Evolutionary conservation across 495 filamentous ascomycete species (phyloP).

Genomic region (Chaetomium tenue): DNA sequence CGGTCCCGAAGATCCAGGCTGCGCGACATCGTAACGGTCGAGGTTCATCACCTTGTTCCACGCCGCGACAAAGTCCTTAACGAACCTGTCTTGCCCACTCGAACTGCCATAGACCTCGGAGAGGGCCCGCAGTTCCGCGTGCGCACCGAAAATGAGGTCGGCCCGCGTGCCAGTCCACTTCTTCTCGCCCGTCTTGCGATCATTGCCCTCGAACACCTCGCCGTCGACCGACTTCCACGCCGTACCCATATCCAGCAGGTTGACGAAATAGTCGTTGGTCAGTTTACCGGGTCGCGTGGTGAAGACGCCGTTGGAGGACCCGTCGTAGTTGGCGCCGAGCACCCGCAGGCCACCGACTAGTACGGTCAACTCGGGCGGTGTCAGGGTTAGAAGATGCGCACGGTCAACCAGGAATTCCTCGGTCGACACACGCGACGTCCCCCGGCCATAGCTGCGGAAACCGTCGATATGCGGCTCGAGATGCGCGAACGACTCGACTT

Average conservation of each 20-base stretch:
- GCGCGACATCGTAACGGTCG: slow-evolving; percentile 60
- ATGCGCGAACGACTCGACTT: slow-evolving; percentile 58
- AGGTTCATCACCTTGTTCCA: slow-evolving; percentile 72
- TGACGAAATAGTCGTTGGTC: slow-evolving; percentile 74
- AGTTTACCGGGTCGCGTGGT: slow-evolving; percentile 62
- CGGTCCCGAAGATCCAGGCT: slow-evolving; percentile 3
- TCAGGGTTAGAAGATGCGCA: slow-evolving; percentile 64
- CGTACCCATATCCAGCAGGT: slow-evolving; percentile 65
- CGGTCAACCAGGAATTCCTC: slow-evolving; percentile 68
- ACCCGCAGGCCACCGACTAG: slow-evolving; percentile 65
- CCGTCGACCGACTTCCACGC: slow-evolving; percentile 55
- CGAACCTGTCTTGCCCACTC: slow-evolving; percentile 59
- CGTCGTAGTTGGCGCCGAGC: slow-evolving; percentile 65
- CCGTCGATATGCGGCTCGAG: slow-evolving; percentile 64
- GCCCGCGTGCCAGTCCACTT: slow-evolving; percentile 67
- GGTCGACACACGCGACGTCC: slow-evolving; percentile 54
- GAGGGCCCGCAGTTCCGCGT: slow-evolving; percentile 66
- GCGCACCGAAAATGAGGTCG: slow-evolving; percentile 68
- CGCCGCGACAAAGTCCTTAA: slow-evolving; percentile 65
- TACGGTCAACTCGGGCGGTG: slow-evolving; percentile 64
- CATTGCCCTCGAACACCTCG: slow-evolving; percentile 60
- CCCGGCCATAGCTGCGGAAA: slow-evolving; percentile 72
- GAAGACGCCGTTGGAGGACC: slow-evolving; percentile 60
- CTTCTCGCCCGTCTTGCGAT: slow-evolving; percentile 64
- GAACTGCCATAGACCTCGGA: slow-evolving; percentile 62